Base-by-base conservation (phyloP, 164 flowering plant species). In the Vitis cinerea region DNA sequence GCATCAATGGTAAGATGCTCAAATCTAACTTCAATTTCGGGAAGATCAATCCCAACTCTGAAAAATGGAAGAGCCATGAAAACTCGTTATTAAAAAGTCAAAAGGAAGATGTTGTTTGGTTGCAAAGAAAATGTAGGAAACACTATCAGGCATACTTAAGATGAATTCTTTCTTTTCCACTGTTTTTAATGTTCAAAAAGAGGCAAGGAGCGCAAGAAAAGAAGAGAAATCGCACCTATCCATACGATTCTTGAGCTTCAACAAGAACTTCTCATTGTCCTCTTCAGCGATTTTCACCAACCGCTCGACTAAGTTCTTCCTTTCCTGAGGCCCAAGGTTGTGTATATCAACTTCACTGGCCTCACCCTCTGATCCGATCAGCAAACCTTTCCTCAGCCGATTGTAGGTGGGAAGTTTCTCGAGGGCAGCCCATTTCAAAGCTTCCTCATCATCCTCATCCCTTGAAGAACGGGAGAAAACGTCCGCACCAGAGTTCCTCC, bases 221-320 rank as follows among this genome's bases (percentile, higher is more conserved):
- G 7, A 4, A 3, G 5, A 31, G 44, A 31, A 2, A 31, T 50
- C 8, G 64, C 69, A 88, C 95, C 86, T 79, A 62, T 90, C 93
- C 16, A 86, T 69, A 10, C 97, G 86, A 30, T 82, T 59, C 80
- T 76, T 88, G 78, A 88, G 87, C 71, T 82, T 87, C 56, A 80
- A 56, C 84, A 92, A 79, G 82, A 92, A 88, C 80, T 81, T 83
- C 83, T 88, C 95, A 69, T 92, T 85, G 61, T 90, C 97, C 55
- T 85, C 91, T 31, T 90, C 94, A 10, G 88, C 82, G 63, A 80
- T 72, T 13, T 75, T 81, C 10, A 92, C 75, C 68, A 90, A 62
- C 72, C 88, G 88, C 52, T 90, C 86, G 1, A 92, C 27, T 71
- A 90, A 73, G 17, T 67, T 71, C 79, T 68, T 83, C 79, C 72